Percentiles rank a stretch among this genome's conserved stretches.
Conservation (phyloP, 257 asterid genomes). For the Solanum dulcamara region DNA sequence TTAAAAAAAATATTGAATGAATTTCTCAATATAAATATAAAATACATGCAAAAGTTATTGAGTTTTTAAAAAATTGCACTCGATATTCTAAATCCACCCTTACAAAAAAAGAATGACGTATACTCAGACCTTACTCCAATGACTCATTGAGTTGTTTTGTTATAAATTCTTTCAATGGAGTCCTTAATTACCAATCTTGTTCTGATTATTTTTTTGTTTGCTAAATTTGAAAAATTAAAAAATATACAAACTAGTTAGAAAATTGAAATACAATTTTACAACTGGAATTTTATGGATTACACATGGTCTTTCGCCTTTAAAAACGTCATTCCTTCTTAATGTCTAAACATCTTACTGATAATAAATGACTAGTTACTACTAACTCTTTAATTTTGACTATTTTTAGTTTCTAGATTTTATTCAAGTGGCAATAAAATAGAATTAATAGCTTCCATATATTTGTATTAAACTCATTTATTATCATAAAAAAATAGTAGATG, state of each 20-base stretch:
- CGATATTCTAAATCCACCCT: neutral
- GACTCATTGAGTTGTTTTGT: neutral
- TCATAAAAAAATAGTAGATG: neutral
- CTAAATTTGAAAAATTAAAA: neutral
- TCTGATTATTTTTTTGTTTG: neutral
- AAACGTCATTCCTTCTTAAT: neutral
- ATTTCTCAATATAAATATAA: neutral
- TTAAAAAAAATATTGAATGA: neutral
- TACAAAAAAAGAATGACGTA: neutral
- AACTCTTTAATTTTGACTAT: neutral
- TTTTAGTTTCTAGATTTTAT: neutral
- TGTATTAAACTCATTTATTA: neutral
- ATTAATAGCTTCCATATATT: neutral
- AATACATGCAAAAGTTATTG: neutral
- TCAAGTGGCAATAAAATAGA: neutral
- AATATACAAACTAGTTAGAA: neutral
- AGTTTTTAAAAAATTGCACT: neutral
- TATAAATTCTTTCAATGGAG: neutral
- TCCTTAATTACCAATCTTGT: neutral
- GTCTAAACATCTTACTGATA: neutral
- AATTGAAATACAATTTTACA: too few relatives aligned
- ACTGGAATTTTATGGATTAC: neutral
- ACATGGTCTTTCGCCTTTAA: neutral
- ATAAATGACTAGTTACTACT: neutral
- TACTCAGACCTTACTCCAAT: fast-evolving